Evolutionary conservation across 1,139 yeast species (phyloP), one percentile per base, ranked within the genome.

Genomic region (Williopsis jadinii): DNA sequence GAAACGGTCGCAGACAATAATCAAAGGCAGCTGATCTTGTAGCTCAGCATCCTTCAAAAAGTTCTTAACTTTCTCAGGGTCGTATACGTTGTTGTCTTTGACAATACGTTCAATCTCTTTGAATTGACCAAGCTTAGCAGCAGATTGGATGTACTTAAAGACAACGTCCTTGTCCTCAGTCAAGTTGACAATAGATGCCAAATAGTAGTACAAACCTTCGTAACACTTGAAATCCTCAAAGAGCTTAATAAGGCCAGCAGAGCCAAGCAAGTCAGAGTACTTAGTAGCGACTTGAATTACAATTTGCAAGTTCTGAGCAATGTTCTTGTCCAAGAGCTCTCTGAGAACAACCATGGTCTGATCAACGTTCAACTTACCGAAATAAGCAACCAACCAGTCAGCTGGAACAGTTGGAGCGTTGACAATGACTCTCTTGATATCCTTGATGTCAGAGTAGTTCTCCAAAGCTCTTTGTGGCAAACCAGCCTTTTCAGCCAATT

Each of bases 211-310:
- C 59, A 87, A 77, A 52, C 98, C 99, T 67, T 92, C 98, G 48
- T 73, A 75, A 44, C 95, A 85, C 66, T 85, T 85, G 72, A 80
- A 87, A 48, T 88, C 96, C 67, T 92, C 98, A 63, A 92, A 94
- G 49, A 94, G 67, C 62, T 88, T 85, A 62, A 94, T 85, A 62
- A 92, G 73, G 49, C 82, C 79, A 52, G 78, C 70, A 8, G 97
- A 79, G 28, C 98, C 98, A 56, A 94, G 81, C 56, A 92, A 75
- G 53, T 92, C 98, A 39, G 96, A 86, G 66, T 85, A 94, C 65
- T 90, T 92, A 47, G 96, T 88, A 29, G 98, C 96, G 45, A 92
- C 95, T 69, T 92, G 98, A 49, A 92, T 88, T 28, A 87, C 95
- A 48, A 86, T 85, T 67, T 90, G 97, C 59, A 92, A 70, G 67